Evolutionary conservation across 768 basidiomycete genomes (phyloP).

Genomic region (Russula griseocarnosa): DNA sequence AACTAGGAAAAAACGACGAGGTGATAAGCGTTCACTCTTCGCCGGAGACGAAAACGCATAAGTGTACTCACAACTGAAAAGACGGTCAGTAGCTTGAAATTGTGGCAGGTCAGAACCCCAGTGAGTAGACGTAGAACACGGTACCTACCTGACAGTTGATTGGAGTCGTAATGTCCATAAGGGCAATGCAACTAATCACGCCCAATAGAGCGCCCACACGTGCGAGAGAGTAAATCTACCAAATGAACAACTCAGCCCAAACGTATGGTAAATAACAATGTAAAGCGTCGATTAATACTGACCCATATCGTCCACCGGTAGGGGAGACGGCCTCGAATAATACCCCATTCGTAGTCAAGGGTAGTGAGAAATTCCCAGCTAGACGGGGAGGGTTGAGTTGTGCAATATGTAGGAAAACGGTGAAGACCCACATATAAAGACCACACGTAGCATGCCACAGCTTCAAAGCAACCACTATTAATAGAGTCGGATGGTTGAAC

Average conservation of each 20-base stretch:
- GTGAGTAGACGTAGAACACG: not conserved
- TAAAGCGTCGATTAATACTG: not conserved
- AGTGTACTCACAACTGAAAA: not conserved
- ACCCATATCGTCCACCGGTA: conserved; percentile 5
- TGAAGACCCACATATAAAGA: not conserved
- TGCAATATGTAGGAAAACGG: not conserved
- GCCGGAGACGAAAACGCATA: not conserved
- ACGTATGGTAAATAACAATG: not conserved
- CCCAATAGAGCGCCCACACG: not conserved
- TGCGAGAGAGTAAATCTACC: not conserved
- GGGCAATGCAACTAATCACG: not conserved
- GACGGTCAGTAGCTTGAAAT: not conserved
- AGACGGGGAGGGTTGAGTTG: not conserved
- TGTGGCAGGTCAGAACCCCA: not conserved
- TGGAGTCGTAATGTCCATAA: not conserved
- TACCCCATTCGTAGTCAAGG: not conserved
- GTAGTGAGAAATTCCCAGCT: not conserved
- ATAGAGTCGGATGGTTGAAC: not conserved
- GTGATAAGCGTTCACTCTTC: not conserved
- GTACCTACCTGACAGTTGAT: not conserved
- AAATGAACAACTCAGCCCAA: not conserved
- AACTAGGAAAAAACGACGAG: not conserved
- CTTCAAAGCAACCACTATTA: not conserved
- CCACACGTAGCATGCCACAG: not conserved
- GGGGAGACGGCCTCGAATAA: not conserved